Base-by-base conservation (phyloP, 345 rosid genomes). In the Bruguiera parviflora region DNA sequence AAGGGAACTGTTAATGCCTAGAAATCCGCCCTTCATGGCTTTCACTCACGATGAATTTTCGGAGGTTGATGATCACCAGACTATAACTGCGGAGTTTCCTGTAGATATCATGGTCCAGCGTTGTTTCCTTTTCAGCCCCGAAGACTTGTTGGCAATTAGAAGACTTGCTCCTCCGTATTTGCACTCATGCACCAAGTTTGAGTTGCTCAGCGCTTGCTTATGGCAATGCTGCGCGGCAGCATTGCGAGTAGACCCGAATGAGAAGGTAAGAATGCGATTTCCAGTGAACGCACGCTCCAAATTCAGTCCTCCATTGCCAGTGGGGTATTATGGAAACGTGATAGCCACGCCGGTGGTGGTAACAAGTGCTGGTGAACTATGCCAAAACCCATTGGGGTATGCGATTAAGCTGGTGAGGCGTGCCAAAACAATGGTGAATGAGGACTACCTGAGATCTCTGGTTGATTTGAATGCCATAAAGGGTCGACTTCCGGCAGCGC, bases 1-100 rank as follows among this genome's bases (percentile, higher is more conserved):
- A 61, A 70, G 73, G 52, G 66, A 69, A 2, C 15, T 69, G 9
- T 66, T 69, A 0, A 39, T 8, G 46, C 43, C 72, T 0, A 18
- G 57, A 20, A 68, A 58, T 29, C 70, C 62, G 20, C 70, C 70
- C 3, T 10, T 3, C 3, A 19, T 25, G 4, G 55, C 60, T 21
- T 35, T 24, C 29, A 3, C 21, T 5, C 70, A 67, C 25, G 8
- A 22, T 18, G 70, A 67, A 37, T 67, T 55, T 4, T 53, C 56
- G 3, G 8, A 53, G 2, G 4, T 2, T 21, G 0, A 8, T 11
- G 1, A 53, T 19, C 2, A 21, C 2, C 20, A 31, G 1, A 20
- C 49, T 15, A 13, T 2, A 43, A 43, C 49, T 0, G 18, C 49
- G 5, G 5, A 0, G 49, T 43, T 43, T 0, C 49, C 49, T 1